Evolutionary conservation across 1,284 basidiomycete species (phyloP).

Genomic region (Ustilago bromivora): DNA sequence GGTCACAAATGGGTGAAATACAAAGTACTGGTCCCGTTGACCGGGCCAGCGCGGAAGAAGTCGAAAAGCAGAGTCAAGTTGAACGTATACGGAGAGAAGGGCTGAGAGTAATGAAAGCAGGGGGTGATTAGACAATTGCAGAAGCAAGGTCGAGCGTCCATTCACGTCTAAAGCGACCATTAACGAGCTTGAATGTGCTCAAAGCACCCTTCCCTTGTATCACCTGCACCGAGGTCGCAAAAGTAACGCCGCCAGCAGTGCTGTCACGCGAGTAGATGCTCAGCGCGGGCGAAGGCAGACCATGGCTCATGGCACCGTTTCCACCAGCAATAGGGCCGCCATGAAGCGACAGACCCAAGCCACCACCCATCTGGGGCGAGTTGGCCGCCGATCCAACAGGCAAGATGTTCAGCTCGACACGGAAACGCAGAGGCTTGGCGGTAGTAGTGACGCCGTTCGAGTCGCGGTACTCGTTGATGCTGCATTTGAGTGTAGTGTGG

Average conservation of each 20-base stretch:
- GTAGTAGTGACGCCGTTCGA: constrained; percentile 39
- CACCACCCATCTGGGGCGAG: constrained; percentile 34
- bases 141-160: constrained; percentile 73
- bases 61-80: constrained; percentile 6
- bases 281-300: constrained; percentile 44
- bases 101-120: background rate
- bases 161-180: constrained; percentile 78
- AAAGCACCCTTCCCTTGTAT: constrained; percentile 89
- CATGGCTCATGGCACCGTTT: constrained; percentile 20
- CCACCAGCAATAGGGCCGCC: constrained; percentile 19
- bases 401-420: constrained; percentile 65
- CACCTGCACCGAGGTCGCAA: constrained; percentile 76
- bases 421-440: constrained; percentile 64
- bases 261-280: constrained; percentile 43
- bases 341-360: constrained; percentile 31
- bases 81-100: background rate
- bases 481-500: constrained; percentile 59
- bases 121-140: constrained; percentile 20
- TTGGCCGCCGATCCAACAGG: constrained; percentile 54
- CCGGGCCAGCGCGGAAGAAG: background rate
- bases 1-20: background rate
- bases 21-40: background rate
- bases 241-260: constrained; percentile 30
- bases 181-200: constrained; percentile 82
- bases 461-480: constrained; percentile 55